A percentile compares a stretch with the other conserved stretches of the same genome.
phyloP scores from a whole-genome alignment of 805 yeast species.

The Debaryomyces castellii region DNA sequence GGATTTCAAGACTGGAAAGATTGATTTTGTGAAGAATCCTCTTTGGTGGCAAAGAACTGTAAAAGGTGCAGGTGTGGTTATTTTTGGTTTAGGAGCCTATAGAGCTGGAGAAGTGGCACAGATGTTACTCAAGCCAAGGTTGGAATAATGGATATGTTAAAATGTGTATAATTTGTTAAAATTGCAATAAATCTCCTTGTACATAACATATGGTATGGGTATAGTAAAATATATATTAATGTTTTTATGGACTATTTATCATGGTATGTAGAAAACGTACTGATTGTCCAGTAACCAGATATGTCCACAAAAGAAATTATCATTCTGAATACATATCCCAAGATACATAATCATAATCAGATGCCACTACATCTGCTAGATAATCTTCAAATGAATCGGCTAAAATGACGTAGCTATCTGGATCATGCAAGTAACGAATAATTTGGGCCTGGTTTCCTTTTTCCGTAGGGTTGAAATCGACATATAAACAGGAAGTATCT shows the following conservation, averaged over 20 bases:
- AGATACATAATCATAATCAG: neutral
- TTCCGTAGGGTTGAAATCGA: neutral
- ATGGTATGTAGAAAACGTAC: too few relatives aligned
- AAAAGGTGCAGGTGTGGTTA: slow-evolving; percentile 29
- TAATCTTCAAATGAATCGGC: neutral
- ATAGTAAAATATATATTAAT: neutral
- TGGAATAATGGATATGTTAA: neutral
- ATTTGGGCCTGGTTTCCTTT: neutral
- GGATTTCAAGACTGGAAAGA: slow-evolving; percentile 26
- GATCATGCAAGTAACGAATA: neutral
- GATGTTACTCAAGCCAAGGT: slow-evolving; percentile 13
- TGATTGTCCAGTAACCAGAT: too few relatives aligned
- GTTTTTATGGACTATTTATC: too few relatives aligned
- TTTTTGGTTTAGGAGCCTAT: slow-evolving; percentile 36
- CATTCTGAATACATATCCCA: neutral
- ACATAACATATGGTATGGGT: neutral
- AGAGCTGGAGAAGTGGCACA: slow-evolving; percentile 33
- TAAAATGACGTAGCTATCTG: neutral
- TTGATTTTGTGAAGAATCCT: slow-evolving; percentile 36
- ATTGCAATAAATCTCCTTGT: neutral
- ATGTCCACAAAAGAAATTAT: too few relatives aligned
- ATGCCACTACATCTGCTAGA: neutral
- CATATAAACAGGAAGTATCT: neutral
- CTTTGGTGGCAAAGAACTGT: slow-evolving; percentile 39
- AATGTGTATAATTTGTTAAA: neutral